Percentiles rank a stretch among this genome's conserved stretches.
These are phyloP conservation scores for Zoysia japonica DNA, from an alignment of 176 grass and related monocot genomes.

Conservation along the genomic window DNA sequence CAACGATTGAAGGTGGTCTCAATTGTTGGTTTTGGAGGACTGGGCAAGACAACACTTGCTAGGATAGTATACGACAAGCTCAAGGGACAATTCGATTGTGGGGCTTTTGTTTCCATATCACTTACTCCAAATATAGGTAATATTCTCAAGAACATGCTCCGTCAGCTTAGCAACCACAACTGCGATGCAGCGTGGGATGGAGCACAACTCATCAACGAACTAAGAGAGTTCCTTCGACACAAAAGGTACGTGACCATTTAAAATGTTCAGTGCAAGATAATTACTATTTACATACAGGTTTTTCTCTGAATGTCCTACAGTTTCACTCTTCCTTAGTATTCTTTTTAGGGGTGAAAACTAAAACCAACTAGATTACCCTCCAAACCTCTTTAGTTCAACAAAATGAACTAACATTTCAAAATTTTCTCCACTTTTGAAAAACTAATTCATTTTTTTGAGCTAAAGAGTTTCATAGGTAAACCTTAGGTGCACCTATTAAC, in stretches of 20 bases:
- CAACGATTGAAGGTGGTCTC: background rate
- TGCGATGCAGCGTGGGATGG: background rate
- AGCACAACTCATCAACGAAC: background rate
- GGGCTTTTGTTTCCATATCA: background rate
- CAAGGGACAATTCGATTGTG: background rate
- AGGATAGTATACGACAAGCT: constrained; percentile 9
- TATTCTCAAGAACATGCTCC: background rate
- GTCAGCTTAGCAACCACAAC: background rate
- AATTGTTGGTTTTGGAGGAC: constrained; percentile 13
- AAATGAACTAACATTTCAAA: too few species aligned
- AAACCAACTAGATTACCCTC: too few species aligned
- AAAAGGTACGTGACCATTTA: background rate
- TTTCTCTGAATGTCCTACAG: too few species aligned
- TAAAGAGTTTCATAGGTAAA: too few species aligned
- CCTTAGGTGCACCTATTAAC: too few species aligned
- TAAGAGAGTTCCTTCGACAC: background rate
- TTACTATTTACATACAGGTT: too few species aligned
- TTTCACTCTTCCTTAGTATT: too few species aligned
- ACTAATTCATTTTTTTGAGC: too few species aligned
- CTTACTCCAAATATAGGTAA: background rate
- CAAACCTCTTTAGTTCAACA: too few species aligned
- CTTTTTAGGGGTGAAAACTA: too few species aligned
- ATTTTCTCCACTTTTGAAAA: too few species aligned
- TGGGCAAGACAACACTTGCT: constrained; percentile 34
- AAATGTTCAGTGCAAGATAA: too few species aligned